Base-by-base conservation (phyloP, 306 rosid species). In the Lithocarpus polystachyus region DNA sequence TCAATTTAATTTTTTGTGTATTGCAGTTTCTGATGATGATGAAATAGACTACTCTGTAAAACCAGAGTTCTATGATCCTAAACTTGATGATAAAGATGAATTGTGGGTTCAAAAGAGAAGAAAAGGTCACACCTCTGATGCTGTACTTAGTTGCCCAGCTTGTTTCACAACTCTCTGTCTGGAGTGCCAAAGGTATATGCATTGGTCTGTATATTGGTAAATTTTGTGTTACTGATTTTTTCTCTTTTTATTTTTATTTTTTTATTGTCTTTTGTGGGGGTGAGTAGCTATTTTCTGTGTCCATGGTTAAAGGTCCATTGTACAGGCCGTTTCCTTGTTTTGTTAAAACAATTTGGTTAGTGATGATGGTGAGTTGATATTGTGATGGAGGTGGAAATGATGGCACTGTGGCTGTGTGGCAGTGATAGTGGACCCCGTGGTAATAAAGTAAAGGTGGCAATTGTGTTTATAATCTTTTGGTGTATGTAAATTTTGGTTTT, bases 71-170 rank as follows among this genome's bases (percentile, higher is more conserved):
- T 93, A 89, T 79, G 94, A 83, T 77, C 82, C 98, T 15, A 80
- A 84, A 69, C 86, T 88, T 76, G 98, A 93, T 64, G 77, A 81
- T 35, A 89, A 84, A 75, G 89, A 93, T 81, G 98, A 93, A 83
- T 12, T 55, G 8, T 93, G 98, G 98, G 89, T 84, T 84, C 87
- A 91, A 48, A 91, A 84, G 79, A 87, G 82, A 71, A 87, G 89
- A 79, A 86, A 68, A 17, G 92, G 94, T 22, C 31, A 22, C 29
- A 78, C 29, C 22, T 89, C 97, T 80, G 97, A 91, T 87, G 93
- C 93, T 8, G 94, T 93, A 52, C 97, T 93, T 56, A 89, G 94
- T 82, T 93, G 98, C 81, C 94, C 94, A 65, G 89, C 90, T 81
- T 91, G 98, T 76, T 93, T 93, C 80, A 89, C 90, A 77, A 91